These are phyloP conservation scores for Volvox reticuliferus DNA, from an alignment of 139 green algal species.

Conservation along the genomic window DNA sequence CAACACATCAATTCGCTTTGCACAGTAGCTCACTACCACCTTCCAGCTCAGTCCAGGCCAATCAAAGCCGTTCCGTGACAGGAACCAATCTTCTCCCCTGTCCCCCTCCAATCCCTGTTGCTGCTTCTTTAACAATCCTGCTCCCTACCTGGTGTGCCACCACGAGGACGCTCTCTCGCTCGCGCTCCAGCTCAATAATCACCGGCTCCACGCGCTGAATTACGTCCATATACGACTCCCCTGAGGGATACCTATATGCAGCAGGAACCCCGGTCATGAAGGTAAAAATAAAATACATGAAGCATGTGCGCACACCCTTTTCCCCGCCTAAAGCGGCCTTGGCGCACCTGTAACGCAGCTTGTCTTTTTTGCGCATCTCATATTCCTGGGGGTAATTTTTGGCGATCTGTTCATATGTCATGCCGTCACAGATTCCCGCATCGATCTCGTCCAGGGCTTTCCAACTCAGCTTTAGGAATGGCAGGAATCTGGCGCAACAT, in stretches of 20 bases:
- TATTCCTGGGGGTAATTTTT: slow-evolving; percentile 84
- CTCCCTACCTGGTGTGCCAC: slow-evolving; percentile 82
- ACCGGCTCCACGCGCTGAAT: slow-evolving; percentile 93
- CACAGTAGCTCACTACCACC: too few relatives aligned
- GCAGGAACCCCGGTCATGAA: too few relatives aligned
- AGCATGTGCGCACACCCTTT: neutral
- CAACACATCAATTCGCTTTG: too few relatives aligned
- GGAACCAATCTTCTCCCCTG: too few relatives aligned
- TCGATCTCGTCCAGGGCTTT: slow-evolving; percentile 93
- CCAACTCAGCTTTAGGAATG: slow-evolving; percentile 91
- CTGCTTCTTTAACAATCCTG: too few relatives aligned
- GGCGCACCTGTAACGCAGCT: slow-evolving; percentile 89
- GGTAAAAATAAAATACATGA: too few relatives aligned
- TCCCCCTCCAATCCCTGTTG: too few relatives aligned
- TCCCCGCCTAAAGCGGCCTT: neutral
- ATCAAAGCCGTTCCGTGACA: too few relatives aligned
- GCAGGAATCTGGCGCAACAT: slow-evolving; percentile 67
- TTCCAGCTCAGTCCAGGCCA: too few relatives aligned
- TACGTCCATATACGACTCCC: slow-evolving; percentile 94
- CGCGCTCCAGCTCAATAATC: slow-evolving; percentile 93
- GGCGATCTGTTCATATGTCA: slow-evolving; percentile 89
- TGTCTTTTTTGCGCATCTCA: slow-evolving; percentile 83
- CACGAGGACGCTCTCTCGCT: slow-evolving; percentile 87
- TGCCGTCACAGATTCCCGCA: slow-evolving; percentile 87
- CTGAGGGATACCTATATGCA: slow-evolving; percentile 83